Conservation (phyloP, 805 yeast species). For the Suhomyces xylopsoci region DNA sequence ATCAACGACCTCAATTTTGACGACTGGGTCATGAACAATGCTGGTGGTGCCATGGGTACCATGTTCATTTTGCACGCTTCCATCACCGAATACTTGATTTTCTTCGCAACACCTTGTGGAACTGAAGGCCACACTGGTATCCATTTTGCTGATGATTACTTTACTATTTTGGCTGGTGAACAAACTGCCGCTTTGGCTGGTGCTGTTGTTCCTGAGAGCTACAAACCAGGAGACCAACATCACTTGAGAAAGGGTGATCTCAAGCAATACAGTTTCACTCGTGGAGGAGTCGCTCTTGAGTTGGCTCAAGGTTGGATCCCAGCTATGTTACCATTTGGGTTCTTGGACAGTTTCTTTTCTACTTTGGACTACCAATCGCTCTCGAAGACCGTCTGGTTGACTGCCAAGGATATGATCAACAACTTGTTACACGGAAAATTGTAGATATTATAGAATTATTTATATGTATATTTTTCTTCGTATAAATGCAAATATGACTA, state of each 20-base stretch:
- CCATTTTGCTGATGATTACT: slow-evolving; percentile 96
- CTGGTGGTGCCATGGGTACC: slow-evolving; percentile 98
- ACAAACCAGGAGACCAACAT: slow-evolving; percentile 83
- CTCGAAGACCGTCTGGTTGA: slow-evolving; percentile 63
- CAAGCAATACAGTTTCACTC: slow-evolving; percentile 85
- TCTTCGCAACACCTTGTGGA: slow-evolving; percentile 91
- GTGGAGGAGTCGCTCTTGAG: slow-evolving; percentile 84
- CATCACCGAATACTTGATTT: slow-evolving; percentile 83
- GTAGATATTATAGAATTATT: slow-evolving; percentile 30
- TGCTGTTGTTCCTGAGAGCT: slow-evolving; percentile 64
- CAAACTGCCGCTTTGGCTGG: slow-evolving; percentile 71
- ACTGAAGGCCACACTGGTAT: slow-evolving; percentile 96
- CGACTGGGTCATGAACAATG: slow-evolving; percentile 96
- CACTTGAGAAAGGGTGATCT: slow-evolving; percentile 68
- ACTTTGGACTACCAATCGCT: slow-evolving; percentile 78
- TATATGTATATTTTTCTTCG: background rate
- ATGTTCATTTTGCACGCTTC: slow-evolving; percentile 96
- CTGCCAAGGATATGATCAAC: slow-evolving; percentile 74
- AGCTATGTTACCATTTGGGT: slow-evolving; percentile 95
- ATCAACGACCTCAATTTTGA: slow-evolving; percentile 70
- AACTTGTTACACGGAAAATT: slow-evolving; percentile 72
- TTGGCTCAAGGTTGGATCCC: slow-evolving; percentile 99
- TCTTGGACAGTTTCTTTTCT: slow-evolving; percentile 72
- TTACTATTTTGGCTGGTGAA: slow-evolving; percentile 80
- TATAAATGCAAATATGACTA: background rate